Evolutionary conservation across 306 rosid species (phyloP).

Genomic region (Glycine soja): DNA sequence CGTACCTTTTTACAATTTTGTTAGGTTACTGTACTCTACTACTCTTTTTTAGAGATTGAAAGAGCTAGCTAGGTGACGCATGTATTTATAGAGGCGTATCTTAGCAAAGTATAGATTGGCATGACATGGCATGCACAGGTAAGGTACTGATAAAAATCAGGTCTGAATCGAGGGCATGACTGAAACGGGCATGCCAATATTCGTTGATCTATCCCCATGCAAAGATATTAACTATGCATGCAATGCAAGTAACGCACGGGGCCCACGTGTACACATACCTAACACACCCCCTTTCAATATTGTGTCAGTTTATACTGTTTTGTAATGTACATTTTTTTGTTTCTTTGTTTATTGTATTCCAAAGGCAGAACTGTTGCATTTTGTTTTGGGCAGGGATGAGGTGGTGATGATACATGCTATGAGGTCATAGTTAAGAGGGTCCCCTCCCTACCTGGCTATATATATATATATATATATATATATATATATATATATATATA

Average conservation of each 20-base stretch:
- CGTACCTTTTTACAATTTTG: background rate
- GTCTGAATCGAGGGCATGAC: conserved; percentile 16
- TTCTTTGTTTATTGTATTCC: background rate
- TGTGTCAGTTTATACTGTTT: background rate
- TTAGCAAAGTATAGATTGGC: conserved; percentile 55
- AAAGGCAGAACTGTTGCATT: background rate
- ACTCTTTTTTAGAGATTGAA: background rate
- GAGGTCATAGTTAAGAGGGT: background rate
- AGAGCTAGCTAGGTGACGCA: background rate
- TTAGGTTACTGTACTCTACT: background rate
- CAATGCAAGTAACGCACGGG: background rate
- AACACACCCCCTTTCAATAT: background rate
- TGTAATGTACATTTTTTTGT: background rate
- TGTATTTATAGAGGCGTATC: background rate
- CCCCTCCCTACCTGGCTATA: background rate
- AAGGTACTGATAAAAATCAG: background rate
- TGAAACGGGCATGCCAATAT: conserved; percentile 3
- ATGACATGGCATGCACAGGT: conserved; percentile 73
- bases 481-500: background rate
- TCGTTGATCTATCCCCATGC: conserved; percentile 6
- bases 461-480: background rate
- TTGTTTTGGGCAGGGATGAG: conserved; percentile 34
- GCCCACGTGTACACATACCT: background rate
- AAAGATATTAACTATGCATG: conserved; percentile 10
- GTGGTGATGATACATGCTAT: conserved; percentile 25